Conservation (phyloP, 306 rosid species). For the Betula pendula region DNA sequence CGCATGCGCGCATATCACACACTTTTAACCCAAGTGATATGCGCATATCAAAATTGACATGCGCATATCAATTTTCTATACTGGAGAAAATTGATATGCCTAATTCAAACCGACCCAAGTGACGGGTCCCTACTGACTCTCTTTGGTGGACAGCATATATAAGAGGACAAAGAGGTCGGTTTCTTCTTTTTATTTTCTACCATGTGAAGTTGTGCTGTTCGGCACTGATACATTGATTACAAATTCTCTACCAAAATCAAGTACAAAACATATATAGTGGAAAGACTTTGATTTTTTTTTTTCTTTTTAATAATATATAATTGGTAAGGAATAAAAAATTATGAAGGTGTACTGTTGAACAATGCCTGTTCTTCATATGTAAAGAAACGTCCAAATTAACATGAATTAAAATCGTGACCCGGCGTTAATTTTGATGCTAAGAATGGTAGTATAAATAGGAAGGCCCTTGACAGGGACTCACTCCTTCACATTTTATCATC, state of each 20-base stretch:
- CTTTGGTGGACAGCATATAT: not conserved
- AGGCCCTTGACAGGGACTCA: not conserved
- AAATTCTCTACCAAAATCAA: not conserved
- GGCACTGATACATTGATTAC: not conserved
- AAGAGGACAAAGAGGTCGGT: not conserved
- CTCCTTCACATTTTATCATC: not conserved
- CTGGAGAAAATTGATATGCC: no score
- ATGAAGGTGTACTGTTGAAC: not conserved
- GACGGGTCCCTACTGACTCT: not conserved
- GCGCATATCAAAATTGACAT: no score
- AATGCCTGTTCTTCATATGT: conserved; percentile 9
- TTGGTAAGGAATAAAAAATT: not conserved
- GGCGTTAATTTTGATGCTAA: conserved; percentile 38
- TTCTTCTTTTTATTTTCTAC: not conserved
- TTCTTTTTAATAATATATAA: not conserved
- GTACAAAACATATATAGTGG: not conserved
- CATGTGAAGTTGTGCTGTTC: not conserved
- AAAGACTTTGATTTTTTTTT: no score
- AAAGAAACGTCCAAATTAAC: conserved; percentile 20
- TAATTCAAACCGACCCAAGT: not conserved
- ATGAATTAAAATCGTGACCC: conserved; percentile 12
- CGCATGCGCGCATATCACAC: no score
- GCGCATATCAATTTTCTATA: no score
- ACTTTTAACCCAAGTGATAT: no score
- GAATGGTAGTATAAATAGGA: not conserved